Base-by-base conservation (phyloP, 2,329 filamentous ascomycete genomes). In the Teratosphaeria gauchensis region DNA sequence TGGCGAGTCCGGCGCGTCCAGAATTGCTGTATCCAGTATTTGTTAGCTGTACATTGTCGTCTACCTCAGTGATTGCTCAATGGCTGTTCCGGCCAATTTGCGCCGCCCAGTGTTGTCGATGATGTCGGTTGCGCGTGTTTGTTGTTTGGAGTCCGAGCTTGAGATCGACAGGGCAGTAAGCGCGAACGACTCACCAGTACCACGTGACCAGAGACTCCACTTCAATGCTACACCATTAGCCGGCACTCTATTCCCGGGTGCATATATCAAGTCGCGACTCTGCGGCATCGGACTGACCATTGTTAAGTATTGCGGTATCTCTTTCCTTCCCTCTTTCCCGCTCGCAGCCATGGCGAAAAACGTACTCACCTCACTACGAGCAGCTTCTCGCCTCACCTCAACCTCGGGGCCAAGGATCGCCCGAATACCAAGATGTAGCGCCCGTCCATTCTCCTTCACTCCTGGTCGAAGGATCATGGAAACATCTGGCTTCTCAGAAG, bases 401-500 rank as follows among this genome's bases (percentile, higher is more conserved):
- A 14, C 51, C 16, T 31, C 51, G 4, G 4, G 42, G 19, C 53
- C 53, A 14, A 19, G 53, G 38, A 3, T n/a, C 2, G 31, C 19
- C 4, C 53, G 31, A 11, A 28, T 8, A 33, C 14, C 54, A 51
- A 51, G 4, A 56, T 56, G 33, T 31, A 16, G 38, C 30, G 3
- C 54, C 28, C 24, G 42, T 19, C 35, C 21, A 16, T 76, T 77
- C 63, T 75, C 73, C 8, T 56, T 65, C 1, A 65, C 69, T 38
- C 56, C 66, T 9, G 31, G 63, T 57, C 61, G 55, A 16, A 64
- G 55, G 16, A 64, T 63, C 3, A 75, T 91, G 56, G 91, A 92
- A 88, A 85, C 89, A 63, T 84, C 81, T 1, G 84, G 85, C 30
- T 91, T 92, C 74, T 86, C 84, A 0, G 84, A 89, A 52, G 85